Evolutionary conservation across 768 basidiomycete genomes (phyloP), one percentile per base, ranked within the genome.

Genomic region (Tulasnella sp.): DNA sequence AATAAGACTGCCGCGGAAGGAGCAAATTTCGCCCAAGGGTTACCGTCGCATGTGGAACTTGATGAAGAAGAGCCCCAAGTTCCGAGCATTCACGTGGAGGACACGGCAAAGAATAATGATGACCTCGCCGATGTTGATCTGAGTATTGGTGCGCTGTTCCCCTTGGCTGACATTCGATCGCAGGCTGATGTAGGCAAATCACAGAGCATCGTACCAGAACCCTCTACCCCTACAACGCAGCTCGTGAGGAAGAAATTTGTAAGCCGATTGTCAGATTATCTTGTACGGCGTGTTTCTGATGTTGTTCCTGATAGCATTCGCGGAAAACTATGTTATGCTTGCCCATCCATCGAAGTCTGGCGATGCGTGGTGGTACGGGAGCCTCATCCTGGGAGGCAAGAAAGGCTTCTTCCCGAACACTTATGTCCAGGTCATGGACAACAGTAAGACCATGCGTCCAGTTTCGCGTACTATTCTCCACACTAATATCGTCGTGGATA

Each of bases 341-440:
- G 92, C 87, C 10, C 80, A 94, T 70, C 91, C 92, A 0, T 89
- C 92, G 17, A 94, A 88, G 70, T 75, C 82, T 30, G 81, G 78
- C 19, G 82, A 86, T 41, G 89, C 91, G 62, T 98, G 96, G 96
- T 94, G 91, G 89, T 88, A 87, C 68, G 92, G 92, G 25, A 86
- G 76, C 3, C 69, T 79, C 15, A 71, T 83, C 30, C 80, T 75
- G 56, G 79, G 75, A 53, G 83, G 85, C 19, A 81, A 78, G 66
- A 75, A 78, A 31, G 96, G 96, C 1, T 82, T 93, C 73, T 90
- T 97, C 81, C 94, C 94, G 0, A 83, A 84, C 68, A 82, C 83
- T 1, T 97, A 94, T 66, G 85, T 94, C 10, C 81, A 89, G 64
- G 78, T 79, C 65, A 70, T 92, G 29, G 75, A 80, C 38, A 70